Percentiles rank a stretch among this genome's conserved stretches.
Evolutionary conservation across 495 filamentous ascomycete species (phyloP).

Genomic region (Melanomma pulvis-pyrius): DNA sequence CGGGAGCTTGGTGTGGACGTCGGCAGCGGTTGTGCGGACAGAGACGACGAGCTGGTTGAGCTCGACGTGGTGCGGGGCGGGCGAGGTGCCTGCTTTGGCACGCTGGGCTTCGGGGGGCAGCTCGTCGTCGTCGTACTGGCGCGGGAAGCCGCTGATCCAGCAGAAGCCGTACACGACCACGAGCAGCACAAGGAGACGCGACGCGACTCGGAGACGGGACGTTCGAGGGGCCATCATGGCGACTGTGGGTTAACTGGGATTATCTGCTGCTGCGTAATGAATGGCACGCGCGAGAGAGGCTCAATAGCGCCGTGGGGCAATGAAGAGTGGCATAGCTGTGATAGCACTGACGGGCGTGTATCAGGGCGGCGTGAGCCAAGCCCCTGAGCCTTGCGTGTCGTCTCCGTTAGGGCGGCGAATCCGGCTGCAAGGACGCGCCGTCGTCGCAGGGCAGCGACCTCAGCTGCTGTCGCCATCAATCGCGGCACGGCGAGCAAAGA

Average conservation of each 20-base stretch:
- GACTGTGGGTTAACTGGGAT: not conserved
- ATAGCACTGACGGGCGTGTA: not conserved
- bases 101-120: slow-evolving; percentile 1
- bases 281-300: not conserved
- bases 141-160: slow-evolving; percentile 30
- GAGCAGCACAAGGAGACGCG: slow-evolving; percentile 8
- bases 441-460: not conserved
- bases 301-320: not conserved
- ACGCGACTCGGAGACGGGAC: slow-evolving; percentile 5
- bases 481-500: not conserved
- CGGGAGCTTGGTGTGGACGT: slow-evolving; percentile 30
- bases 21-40: slow-evolving; percentile 27
- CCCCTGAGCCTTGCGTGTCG: not conserved
- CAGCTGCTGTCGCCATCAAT: not conserved
- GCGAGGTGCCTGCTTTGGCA: not conserved
- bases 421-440: not conserved
- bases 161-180: slow-evolving; percentile 16
- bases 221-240: slow-evolving; percentile 1
- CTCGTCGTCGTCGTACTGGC: slow-evolving; percentile 25
- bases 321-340: not conserved
- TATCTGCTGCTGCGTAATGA: not conserved
- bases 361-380: not conserved
- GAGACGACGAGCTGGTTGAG: slow-evolving; percentile 23
- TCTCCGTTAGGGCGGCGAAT: not conserved
- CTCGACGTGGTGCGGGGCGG: slow-evolving; percentile 4